phyloP scores from a whole-genome alignment of 2,329 filamentous ascomycete genomes.

The Pseudogymnoascus sp. region DNA sequence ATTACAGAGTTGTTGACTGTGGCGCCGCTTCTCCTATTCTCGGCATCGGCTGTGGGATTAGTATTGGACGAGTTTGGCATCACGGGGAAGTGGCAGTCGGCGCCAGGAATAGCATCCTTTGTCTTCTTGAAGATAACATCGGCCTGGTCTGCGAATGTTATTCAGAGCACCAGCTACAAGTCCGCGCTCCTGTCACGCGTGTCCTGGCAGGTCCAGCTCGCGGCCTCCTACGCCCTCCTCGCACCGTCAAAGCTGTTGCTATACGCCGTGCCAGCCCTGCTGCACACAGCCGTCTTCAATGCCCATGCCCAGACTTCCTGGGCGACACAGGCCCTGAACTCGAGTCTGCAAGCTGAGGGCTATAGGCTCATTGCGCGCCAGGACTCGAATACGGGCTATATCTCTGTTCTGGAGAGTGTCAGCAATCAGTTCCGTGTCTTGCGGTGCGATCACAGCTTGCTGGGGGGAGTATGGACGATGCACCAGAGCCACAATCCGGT shows the following conservation, averaged over 20 bases:
- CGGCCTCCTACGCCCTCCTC: constrained; percentile 54
- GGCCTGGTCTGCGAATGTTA: constrained; percentile 29
- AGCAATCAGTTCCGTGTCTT: constrained; percentile 68
- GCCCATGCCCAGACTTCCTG: constrained; percentile 59
- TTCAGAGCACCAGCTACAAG: constrained; percentile 49
- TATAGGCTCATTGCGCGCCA: constrained; percentile 72
- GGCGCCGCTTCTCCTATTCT: constrained; percentile 59
- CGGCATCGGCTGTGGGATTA: constrained; percentile 55
- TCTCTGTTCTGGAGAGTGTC: constrained; percentile 77
- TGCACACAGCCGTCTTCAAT: constrained; percentile 66
- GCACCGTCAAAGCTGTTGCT: constrained; percentile 62
- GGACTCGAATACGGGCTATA: constrained; percentile 84
- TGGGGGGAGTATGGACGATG: constrained; percentile 93
- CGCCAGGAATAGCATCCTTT: constrained; percentile 59
- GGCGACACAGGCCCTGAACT: constrained; percentile 56
- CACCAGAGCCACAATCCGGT: constrained; percentile 29
- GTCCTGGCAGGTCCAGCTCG: constrained; percentile 62
- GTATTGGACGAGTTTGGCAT: constrained; percentile 55
- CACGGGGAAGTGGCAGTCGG: constrained; percentile 26
- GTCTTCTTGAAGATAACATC: constrained; percentile 46
- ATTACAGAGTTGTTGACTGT: constrained; percentile 67
- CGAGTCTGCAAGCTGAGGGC: constrained; percentile 53
- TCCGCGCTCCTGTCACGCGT: constrained; percentile 60
- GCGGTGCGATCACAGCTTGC: constrained; percentile 86
- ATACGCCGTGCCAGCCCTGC: constrained; percentile 60